Evolutionary conservation across 2,329 filamentous ascomycete genomes (phyloP), one percentile per base, ranked within the genome.

Genomic region (Penicillium vulpinum): DNA sequence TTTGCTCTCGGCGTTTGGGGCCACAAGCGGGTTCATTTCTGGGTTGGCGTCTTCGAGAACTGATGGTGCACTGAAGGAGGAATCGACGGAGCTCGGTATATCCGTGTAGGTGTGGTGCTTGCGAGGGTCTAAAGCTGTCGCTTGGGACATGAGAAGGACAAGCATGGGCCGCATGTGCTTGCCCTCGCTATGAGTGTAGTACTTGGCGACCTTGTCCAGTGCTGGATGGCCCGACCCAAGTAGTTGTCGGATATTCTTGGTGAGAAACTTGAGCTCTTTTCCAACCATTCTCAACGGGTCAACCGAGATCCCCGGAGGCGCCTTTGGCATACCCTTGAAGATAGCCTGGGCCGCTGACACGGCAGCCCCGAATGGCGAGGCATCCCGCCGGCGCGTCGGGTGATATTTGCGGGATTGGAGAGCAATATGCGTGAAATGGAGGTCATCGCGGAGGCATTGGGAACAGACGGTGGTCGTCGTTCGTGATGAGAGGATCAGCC

Each of bases 121-220:
- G 71, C 82, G 92, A 80, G 80, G 91, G 76, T 81, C 89, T 81
- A 91, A 79, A n/a, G 91, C 86, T 1, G 93, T 97, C 5, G 94
- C 94, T 72, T 92, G 86, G 60, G 92, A 93, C 93, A 99, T 97
- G 68, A 99, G 86, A 60, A 99, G 85, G 29, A 99, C 92, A 59
- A 99, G 89, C 75, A 97, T 85, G 29, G 94, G 94, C 64, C 94
- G 88, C 66, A 99, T 88, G 76, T 97, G 94, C 80, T 99, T 99
- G 61, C 94, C 94, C 80, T 97, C 92, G 58, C 90, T 90, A 69
- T 93, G 90, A 22, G 94, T 96, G 75, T 99, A 99, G 81, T 99
- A 99, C 77, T 99, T 99, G 51, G 94, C 92, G 28, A 92, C 93
- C 40, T 91, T 92, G 72, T 97, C 94, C 58, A 99, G 84, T 44